Conservation (phyloP, 148 eudicot genomes). For the Fagopyrum homotropicum region DNA sequence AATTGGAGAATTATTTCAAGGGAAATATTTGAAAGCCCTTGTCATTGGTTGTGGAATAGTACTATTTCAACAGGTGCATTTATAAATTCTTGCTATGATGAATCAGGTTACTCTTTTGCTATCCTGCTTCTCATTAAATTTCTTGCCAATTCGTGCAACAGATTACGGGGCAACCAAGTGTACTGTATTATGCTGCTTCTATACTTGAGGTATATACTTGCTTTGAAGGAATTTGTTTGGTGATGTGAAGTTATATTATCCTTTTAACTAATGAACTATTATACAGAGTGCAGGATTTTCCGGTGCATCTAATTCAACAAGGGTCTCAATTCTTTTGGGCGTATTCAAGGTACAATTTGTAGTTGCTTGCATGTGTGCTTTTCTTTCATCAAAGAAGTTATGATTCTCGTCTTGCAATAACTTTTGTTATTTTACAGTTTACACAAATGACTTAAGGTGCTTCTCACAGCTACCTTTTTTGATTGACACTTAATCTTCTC, state of each 20-base stretch:
- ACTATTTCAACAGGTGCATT: constrained; percentile 82
- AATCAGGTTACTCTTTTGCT: constrained; percentile 4
- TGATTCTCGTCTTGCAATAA: background rate
- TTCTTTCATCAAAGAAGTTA: background rate
- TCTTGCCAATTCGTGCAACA: constrained; percentile 23
- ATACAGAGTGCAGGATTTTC: constrained; percentile 94
- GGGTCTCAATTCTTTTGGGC: constrained; percentile 89
- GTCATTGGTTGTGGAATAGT: constrained; percentile 81
- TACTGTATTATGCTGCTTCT: constrained; percentile 85
- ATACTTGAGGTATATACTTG: constrained; percentile 69
- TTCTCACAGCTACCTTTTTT: background rate
- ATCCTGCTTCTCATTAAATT: background rate
- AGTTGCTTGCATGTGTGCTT: background rate
- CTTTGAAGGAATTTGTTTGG: background rate
- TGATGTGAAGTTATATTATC: background rate
- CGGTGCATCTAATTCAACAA: constrained; percentile 91
- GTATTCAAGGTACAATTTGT: constrained; percentile 54
- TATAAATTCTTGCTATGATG: constrained; percentile 7
- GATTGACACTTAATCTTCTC: background rate
- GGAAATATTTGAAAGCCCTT: constrained; percentile 88
- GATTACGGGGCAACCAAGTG: constrained; percentile 99
- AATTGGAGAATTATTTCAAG: constrained; percentile 64
- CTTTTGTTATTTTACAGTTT: background rate
- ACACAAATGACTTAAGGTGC: background rate
- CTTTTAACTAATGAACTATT: constrained; percentile 11